Conservation (phyloP, 352 stramenopile species). For the Globisporangium yorkense region DNA sequence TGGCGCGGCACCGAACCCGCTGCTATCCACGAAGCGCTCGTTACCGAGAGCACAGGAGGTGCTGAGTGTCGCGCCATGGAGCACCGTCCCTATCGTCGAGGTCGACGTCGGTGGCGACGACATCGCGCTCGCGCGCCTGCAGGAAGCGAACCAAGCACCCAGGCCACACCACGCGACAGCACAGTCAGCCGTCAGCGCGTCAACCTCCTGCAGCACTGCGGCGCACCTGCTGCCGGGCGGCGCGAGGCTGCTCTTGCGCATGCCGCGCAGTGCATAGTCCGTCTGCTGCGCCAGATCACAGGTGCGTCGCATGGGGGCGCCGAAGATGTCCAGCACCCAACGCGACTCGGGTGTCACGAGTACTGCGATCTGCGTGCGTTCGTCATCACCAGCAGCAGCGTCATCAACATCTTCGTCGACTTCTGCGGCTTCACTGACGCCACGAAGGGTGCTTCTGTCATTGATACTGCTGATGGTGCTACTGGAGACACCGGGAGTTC, state of each 20-base stretch:
- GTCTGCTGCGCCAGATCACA: slow-evolving; percentile 52
- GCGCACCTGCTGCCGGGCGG: slow-evolving; percentile 10
- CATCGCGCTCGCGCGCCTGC: slow-evolving; percentile 19
- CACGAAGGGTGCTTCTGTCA: neutral
- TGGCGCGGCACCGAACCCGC: neutral
- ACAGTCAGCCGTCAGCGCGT: neutral
- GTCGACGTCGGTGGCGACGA: slow-evolving; percentile 9
- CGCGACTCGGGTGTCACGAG: slow-evolving; percentile 35
- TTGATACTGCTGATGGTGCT: too few relatives aligned
- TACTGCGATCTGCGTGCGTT: slow-evolving; percentile 12
- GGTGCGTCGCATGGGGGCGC: slow-evolving; percentile 37
- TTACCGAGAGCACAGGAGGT: slow-evolving; percentile 31
- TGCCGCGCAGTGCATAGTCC: slow-evolving; percentile 44
- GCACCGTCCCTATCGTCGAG: slow-evolving; percentile 2
- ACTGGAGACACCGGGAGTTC: too few relatives aligned
- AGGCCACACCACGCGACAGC: neutral
- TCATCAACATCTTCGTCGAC: neutral
- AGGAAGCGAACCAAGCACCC: neutral
- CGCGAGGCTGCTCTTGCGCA: slow-evolving; percentile 27
- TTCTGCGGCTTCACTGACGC: too few relatives aligned
- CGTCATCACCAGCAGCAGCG: neutral
- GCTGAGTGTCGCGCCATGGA: neutral
- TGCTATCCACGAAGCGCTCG: slow-evolving; percentile 6
- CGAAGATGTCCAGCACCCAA: slow-evolving; percentile 81
- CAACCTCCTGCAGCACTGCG: neutral